Percentiles rank a stretch among this genome's conserved stretches.
Conservation (phyloP, 805 yeast species). For the Martiniozyma abietophila region DNA sequence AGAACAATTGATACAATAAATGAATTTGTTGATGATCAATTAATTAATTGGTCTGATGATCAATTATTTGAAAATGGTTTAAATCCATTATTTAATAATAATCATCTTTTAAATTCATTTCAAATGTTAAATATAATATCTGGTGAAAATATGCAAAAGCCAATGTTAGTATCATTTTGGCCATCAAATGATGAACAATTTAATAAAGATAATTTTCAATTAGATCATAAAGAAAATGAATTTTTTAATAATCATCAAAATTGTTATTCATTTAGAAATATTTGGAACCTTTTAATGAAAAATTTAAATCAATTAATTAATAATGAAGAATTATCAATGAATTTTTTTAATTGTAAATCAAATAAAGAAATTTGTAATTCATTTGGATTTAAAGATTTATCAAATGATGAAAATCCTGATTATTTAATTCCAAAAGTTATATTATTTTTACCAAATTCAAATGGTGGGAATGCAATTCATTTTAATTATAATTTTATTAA, state of each 20-base stretch:
- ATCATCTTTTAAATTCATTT: slow-evolving; percentile 19
- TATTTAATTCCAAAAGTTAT: slow-evolving; percentile 19
- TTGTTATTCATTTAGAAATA: slow-evolving; percentile 41
- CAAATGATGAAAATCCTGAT: slow-evolving; percentile 7
- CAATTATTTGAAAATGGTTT: slow-evolving; percentile 30
- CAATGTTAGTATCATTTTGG: slow-evolving; percentile 57
- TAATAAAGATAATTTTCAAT: slow-evolving; percentile 25
- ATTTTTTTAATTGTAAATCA: slow-evolving; percentile 50
- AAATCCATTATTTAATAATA: slow-evolving; percentile 15
- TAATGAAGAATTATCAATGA: slow-evolving; percentile 22
- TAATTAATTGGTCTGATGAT: slow-evolving; percentile 32
- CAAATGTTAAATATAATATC: slow-evolving; percentile 39
- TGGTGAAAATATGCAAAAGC: slow-evolving; percentile 36
- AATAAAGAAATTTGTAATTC: slow-evolving; percentile 42
- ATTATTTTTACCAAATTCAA: slow-evolving; percentile 36
- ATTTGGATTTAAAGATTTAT: slow-evolving; percentile 35
- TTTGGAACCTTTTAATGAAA: slow-evolving; percentile 52
- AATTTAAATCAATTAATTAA: slow-evolving; percentile 24
- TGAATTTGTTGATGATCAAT: slow-evolving; percentile 46
- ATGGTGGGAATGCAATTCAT: slow-evolving; percentile 38
- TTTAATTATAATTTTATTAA: slow-evolving; percentile 26
- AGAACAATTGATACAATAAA: slow-evolving; percentile 42
- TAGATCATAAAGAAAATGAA: slow-evolving; percentile 26
- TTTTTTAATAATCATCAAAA: slow-evolving; percentile 36
- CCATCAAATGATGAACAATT: slow-evolving; percentile 42